Conservation (phyloP, 2,329 filamentous ascomycete species). For the Calonectria crousiana region DNA sequence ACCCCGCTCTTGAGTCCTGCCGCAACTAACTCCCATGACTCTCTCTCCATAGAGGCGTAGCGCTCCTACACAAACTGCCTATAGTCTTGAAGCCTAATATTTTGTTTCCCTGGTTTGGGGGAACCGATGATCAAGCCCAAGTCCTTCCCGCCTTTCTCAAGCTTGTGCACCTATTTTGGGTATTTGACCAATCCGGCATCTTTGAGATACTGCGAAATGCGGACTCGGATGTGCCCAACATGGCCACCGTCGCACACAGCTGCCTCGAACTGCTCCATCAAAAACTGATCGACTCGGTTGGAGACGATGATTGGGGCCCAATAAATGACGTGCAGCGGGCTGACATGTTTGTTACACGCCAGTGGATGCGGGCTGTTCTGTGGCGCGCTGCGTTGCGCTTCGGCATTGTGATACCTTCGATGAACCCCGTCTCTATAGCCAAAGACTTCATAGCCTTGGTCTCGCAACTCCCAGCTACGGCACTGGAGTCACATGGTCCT, state of each 20-base stretch:
- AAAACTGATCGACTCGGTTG: slow-evolving; percentile 55
- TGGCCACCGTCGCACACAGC: slow-evolving; percentile 45
- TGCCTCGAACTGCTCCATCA: slow-evolving; percentile 56
- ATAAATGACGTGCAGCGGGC: slow-evolving; percentile 63
- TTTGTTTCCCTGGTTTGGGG: slow-evolving; percentile 49
- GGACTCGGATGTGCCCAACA: slow-evolving; percentile 47
- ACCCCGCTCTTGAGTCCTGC: background rate
- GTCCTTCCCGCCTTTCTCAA: slow-evolving; percentile 63
- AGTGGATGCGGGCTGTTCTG: slow-evolving; percentile 64
- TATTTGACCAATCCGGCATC: slow-evolving; percentile 62
- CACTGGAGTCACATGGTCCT: slow-evolving; percentile 62
- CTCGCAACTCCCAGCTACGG: slow-evolving; percentile 57
- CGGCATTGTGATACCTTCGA: slow-evolving; percentile 45
- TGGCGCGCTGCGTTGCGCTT: slow-evolving; percentile 56
- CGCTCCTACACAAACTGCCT: slow-evolving; percentile 63
- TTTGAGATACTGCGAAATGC: slow-evolving; percentile 59
- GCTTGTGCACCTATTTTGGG: slow-evolving; percentile 62
- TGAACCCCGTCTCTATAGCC: slow-evolving; percentile 58
- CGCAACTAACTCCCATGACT: slow-evolving; percentile 19
- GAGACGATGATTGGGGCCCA: slow-evolving; percentile 49
- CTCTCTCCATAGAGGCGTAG: slow-evolving; percentile 57
- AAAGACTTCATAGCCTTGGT: slow-evolving; percentile 59
- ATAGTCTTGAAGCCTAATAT: slow-evolving; percentile 57
- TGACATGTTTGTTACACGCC: slow-evolving; percentile 61
- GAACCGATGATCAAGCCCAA: slow-evolving; percentile 54